Base-by-base conservation (phyloP, 768 basidiomycete species). In the Tephrocybe sp. region DNA sequence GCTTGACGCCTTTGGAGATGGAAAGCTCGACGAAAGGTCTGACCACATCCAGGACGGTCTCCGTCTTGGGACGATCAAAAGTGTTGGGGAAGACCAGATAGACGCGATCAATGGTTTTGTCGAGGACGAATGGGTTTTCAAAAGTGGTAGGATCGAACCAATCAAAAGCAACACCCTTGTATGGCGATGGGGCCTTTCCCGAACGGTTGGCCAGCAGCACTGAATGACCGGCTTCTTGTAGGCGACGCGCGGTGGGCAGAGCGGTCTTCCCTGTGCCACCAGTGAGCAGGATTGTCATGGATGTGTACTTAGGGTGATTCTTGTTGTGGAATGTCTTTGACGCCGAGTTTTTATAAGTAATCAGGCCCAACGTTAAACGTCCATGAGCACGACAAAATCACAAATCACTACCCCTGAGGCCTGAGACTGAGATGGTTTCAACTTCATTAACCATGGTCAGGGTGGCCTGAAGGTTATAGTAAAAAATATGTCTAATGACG, bases 251-350 rank as follows among this genome's bases (percentile, higher is more conserved):
- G 2, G 69, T 60, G 15, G 54, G 59, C 0, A 53, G 46, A 3
- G 64, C 62, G 3, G 68, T 68, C 32, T 67, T 68, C 8, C 70
- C 71, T 11, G 69, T 70, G 17, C 68, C 71, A 3, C 70, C 72
- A 43, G 61, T 67, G 55, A 72, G 52, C n/a, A 72, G 62, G 30
- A 65, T 68, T 15, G 69, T 65, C 50, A 51, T 45, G n/a, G n/a
- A n/a, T n/a, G n/a, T n/a, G n/a, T n/a, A n/a, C n/a, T n/a, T n/a
- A n/a, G n/a, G n/a, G n/a, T n/a, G n/a, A n/a, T n/a, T n/a, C n/a
- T n/a, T n/a, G n/a, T n/a, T n/a, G n/a, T n/a, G n/a, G n/a, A n/a
- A n/a, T n/a, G n/a, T n/a, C n/a, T n/a, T n/a, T n/a, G n/a, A n/a
- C n/a, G n/a, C n/a, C n/a, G n/a, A n/a, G n/a, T n/a, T n/a, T n/a